Evolutionary conservation across 768 basidiomycete genomes (phyloP), one percentile per base, ranked within the genome.

Genomic region (Daedalea quercina): DNA sequence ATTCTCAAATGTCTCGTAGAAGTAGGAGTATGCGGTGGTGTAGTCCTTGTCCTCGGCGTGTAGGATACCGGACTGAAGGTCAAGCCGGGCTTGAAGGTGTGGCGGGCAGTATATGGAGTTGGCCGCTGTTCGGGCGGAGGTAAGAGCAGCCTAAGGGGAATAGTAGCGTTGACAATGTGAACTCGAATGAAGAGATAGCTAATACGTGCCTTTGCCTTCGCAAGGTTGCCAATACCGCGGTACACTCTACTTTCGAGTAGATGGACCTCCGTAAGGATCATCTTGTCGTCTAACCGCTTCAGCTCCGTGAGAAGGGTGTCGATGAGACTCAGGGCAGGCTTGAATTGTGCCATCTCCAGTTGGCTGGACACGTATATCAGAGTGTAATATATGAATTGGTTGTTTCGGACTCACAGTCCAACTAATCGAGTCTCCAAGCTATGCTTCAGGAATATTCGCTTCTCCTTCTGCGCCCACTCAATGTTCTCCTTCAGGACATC

Each of bases 1-100:
- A 48, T 85, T 93, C 70, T 99, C 96, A 57, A 98, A 97, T 2
- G 93, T 85, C 70, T 98, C 95, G 60, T 90, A 93, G 71, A 97
- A 98, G 72, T 98, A 99, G 0, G 90, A 93, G 69, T 96, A 96
- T 20, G 85, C 95, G 0, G 95, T 99, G 53, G 81, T 94, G 69
- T 96, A 98, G 69, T 98, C 95, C 65, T 94, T 95, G 63, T 99
- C 95, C 60, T 99, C 94, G 0, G 95, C 94, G 62, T 96, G 92
- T 9, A 97, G 77, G 41, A 95, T 76, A 3, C 95, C 87, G 41
- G 78, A 78, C 62, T 87, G 85, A 24, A 86, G 74, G 61, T 88
- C 85, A 26, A 82, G 73, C 13, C 75, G 70, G 2, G 76, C 76
- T 63, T 77, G 84, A 15, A 88, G 73, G 52, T 80, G 73, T 12